These are phyloP conservation scores for Penicillium sp. DNA, from an alignment of 2,329 filamentous ascomycete species.

Conservation along the genomic window DNA sequence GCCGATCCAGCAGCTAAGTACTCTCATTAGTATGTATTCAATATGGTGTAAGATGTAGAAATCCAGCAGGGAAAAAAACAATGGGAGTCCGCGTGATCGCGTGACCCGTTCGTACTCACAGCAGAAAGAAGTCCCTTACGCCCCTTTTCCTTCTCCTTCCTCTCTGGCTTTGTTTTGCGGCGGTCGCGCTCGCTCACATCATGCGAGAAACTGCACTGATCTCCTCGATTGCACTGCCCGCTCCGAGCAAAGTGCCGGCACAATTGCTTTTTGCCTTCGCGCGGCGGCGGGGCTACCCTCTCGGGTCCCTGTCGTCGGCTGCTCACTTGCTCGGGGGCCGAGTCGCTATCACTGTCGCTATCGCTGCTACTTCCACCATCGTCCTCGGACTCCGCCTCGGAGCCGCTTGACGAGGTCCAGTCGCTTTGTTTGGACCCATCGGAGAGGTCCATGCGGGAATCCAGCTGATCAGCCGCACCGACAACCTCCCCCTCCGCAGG, in stretches of 20 bases:
- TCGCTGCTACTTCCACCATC: constrained; percentile 25
- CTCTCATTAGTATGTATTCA: constrained; percentile 8
- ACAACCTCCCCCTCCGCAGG: neutral
- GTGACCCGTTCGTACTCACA: too few species aligned
- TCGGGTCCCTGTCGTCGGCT: constrained; percentile 47
- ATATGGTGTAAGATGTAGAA: too few species aligned
- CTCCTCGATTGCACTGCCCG: constrained; percentile 48
- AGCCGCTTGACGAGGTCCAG: constrained; percentile 45
- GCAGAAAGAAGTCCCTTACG: constrained; percentile 50
- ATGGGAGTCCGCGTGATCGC: too few species aligned
- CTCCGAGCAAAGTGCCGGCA: constrained; percentile 48
- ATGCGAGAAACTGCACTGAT: constrained; percentile 48
- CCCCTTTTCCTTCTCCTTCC: constrained; percentile 30
- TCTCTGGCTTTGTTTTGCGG: constrained; percentile 29
- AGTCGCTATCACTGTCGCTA: constrained; percentile 36
- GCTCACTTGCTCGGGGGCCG: constrained; percentile 47
- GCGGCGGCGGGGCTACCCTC: constrained; percentile 43
- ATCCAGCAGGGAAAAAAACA: too few species aligned
- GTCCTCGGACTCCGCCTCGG: constrained; percentile 26
- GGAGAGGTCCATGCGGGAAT: constrained; percentile 17
- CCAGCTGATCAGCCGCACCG: constrained; percentile 3
- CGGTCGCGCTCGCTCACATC: constrained; percentile 39
- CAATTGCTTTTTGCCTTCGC: constrained; percentile 35
- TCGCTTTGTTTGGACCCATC: constrained; percentile 35
- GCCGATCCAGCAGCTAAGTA: constrained; percentile 45